phyloP scores from a whole-genome alignment of 2,329 filamentous ascomycete genomes.

The Pestalotiopsis fici region DNA sequence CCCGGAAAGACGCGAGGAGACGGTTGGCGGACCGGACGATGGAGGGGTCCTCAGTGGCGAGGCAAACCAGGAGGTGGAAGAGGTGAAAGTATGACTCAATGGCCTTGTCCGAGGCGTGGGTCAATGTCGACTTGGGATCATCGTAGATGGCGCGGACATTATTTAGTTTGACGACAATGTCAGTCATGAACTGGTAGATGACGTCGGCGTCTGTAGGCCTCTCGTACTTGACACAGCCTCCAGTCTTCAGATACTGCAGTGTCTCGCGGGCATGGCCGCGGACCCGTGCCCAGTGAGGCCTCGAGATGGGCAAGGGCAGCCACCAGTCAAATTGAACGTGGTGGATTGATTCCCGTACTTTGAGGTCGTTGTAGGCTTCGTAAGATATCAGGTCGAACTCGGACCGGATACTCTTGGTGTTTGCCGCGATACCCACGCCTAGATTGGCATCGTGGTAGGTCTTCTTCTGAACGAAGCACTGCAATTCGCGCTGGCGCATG shows the following conservation, averaged over 20 bases:
- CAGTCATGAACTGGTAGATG: slow-evolving; percentile 50
- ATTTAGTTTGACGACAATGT: slow-evolving; percentile 50
- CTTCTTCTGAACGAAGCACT: slow-evolving; percentile 48
- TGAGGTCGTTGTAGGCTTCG: slow-evolving; percentile 36
- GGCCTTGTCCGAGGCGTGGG: slow-evolving; percentile 51
- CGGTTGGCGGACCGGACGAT: slow-evolving; percentile 41
- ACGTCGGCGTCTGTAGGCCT: slow-evolving; percentile 30
- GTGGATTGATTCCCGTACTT: slow-evolving; percentile 41
- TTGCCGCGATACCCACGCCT: slow-evolving; percentile 40
- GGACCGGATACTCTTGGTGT: slow-evolving; percentile 35
- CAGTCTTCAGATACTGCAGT: slow-evolving; percentile 26
- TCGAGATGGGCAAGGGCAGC: slow-evolving; percentile 48
- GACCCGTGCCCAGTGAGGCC: slow-evolving; percentile 43
- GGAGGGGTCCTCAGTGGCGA: slow-evolving; percentile 36
- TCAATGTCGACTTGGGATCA: slow-evolving; percentile 37
- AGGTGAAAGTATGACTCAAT: slow-evolving; percentile 54
- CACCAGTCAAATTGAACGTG: slow-evolving; percentile 40
- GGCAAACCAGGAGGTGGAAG: slow-evolving; percentile 50
- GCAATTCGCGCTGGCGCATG: slow-evolving; percentile 43
- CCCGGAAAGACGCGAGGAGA: slow-evolving; percentile 37
- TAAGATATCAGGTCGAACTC: slow-evolving; percentile 51
- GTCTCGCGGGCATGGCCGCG: slow-evolving; percentile 22
- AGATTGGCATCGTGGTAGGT: slow-evolving; percentile 37
- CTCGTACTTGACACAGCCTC: slow-evolving; percentile 18
- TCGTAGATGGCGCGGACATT: slow-evolving; percentile 26